These are phyloP conservation scores for Camelina hispida DNA, from an alignment of 345 rosid species.

Conservation along the genomic window DNA sequence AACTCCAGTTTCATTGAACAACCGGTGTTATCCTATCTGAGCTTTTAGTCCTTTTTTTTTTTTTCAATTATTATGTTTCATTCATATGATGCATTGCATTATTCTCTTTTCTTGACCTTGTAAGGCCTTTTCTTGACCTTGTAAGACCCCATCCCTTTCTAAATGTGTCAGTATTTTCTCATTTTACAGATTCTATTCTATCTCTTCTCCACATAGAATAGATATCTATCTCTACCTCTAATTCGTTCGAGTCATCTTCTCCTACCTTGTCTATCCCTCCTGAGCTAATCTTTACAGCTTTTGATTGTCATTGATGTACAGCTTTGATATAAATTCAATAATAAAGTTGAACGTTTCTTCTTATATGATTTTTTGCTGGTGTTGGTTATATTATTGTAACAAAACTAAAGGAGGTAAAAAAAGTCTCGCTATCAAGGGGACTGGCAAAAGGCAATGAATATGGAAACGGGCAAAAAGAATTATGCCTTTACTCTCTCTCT, in stretches of 20 bases:
- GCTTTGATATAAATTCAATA: constrained; percentile 28
- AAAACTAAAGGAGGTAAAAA: constrained; percentile 24
- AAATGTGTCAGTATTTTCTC: not conserved
- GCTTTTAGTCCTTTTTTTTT: constrained; percentile 52
- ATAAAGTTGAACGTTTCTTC: not conserved
- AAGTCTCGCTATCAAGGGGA: constrained; percentile 39
- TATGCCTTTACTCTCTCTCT: constrained; percentile 43
- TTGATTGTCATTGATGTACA: constrained; percentile 13
- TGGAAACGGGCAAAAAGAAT: constrained; percentile 50
- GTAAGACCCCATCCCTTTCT: constrained; percentile 63
- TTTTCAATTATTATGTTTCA: not conserved
- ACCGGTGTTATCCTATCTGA: constrained; percentile 89
- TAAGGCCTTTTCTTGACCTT: constrained; percentile 99
- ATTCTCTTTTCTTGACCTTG: constrained; percentile 89
- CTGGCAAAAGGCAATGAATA: constrained; percentile 43
- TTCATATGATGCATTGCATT: not conserved
- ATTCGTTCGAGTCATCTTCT: constrained; percentile 65
- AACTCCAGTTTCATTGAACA: constrained; percentile 21
- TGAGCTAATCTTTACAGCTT: constrained; percentile 62
- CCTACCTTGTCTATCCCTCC: constrained; percentile 96
- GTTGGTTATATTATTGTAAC: constrained; percentile 22
- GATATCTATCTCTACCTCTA: constrained; percentile 4
- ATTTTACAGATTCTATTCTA: constrained; percentile 6
- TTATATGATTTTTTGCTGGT: constrained; percentile 4
- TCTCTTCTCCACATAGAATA: constrained; percentile 34